A percentile compares a stretch with the other conserved stretches of the same genome.
Conservation (phyloP, 106 monocot species). For the Vanilla planifolia region DNA sequence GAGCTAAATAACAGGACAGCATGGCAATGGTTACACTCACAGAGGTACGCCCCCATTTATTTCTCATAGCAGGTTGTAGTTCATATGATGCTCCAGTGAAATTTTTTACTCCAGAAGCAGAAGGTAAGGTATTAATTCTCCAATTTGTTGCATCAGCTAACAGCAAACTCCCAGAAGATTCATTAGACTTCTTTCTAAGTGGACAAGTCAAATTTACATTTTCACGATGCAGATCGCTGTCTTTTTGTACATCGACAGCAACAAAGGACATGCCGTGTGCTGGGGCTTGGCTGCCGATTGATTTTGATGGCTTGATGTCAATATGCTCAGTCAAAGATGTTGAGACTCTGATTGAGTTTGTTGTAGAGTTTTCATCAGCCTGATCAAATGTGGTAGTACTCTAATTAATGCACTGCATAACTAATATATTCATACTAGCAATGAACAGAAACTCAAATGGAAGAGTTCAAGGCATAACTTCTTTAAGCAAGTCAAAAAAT, state of each 20-base stretch:
- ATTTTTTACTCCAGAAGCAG: conserved; percentile 13
- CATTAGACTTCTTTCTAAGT: not conserved
- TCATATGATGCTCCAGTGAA: conserved; percentile 21
- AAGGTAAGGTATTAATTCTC: conserved; percentile 13
- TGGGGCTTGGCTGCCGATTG: not conserved
- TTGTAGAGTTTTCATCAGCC: conserved; percentile 5
- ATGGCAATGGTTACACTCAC: conserved; percentile 28
- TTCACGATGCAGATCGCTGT: conserved; percentile 8
- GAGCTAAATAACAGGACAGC: conserved; percentile 7
- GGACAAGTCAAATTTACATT: conserved; percentile 3
- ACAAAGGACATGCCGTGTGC: conserved; percentile 4
- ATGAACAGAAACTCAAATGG: not conserved
- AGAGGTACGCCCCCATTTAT: conserved; percentile 48
- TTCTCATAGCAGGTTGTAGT: conserved; percentile 9
- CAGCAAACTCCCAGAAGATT: conserved; percentile 5
- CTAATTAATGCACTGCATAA: conserved; percentile 11
- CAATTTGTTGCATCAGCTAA: conserved; percentile 12
- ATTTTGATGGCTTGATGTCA: conserved; percentile 2
- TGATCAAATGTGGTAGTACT: not conserved
- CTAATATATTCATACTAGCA: conserved; percentile 1
- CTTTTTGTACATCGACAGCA: conserved; percentile 1
- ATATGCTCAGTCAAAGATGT: conserved; percentile 2
- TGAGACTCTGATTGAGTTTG: conserved; percentile 2
- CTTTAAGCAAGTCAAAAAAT: not conserved
- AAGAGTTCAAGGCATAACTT: not conserved